Evolutionary conservation across 75 land plant species (phyloP).

Genomic region (Pseudotsuga menziesii): DNA sequence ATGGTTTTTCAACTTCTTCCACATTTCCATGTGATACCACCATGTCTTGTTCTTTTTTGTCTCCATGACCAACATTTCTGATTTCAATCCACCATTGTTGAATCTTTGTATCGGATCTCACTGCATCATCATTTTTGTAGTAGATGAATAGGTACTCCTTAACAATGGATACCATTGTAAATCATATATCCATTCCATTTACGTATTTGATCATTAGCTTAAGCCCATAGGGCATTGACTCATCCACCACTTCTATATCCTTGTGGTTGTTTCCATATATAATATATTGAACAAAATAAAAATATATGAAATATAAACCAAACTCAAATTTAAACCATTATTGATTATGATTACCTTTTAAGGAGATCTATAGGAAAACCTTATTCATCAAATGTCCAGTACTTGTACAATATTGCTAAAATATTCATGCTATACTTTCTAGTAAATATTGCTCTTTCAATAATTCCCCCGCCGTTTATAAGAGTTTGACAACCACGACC

Average conservation of each 20-base stretch:
- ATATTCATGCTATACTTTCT: slow-evolving; percentile 42
- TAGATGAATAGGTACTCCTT: slow-evolving; percentile 38
- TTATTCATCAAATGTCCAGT: slow-evolving; percentile 59
- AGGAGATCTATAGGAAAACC: slow-evolving; percentile 62
- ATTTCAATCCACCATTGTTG: slow-evolving; percentile 57
- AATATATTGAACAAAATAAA: too few species aligned
- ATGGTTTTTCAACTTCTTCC: slow-evolving; percentile 23
- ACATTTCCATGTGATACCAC: slow-evolving; percentile 41
- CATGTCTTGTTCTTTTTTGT: slow-evolving; percentile 42
- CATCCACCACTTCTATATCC: slow-evolving; percentile 55
- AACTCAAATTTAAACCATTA: neutral
- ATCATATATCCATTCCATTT: slow-evolving; percentile 45
- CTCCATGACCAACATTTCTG: slow-evolving; percentile 36
- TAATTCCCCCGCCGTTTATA: slow-evolving; percentile 53
- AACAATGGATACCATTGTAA: neutral
- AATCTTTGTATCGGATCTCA: slow-evolving; percentile 37
- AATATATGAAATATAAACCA: neutral
- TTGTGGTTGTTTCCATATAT: slow-evolving; percentile 1
- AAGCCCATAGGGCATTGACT: slow-evolving; percentile 25
- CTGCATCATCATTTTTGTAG: slow-evolving; percentile 27
- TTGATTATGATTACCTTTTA: slow-evolving; percentile 29
- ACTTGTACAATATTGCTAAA: slow-evolving; percentile 48
- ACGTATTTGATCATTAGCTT: slow-evolving; percentile 48
- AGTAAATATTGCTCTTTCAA: slow-evolving; percentile 45
- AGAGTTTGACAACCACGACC: slow-evolving; percentile 46